Conservation (phyloP, 2,329 filamentous ascomycete species). For the Onygenales sp. region DNA sequence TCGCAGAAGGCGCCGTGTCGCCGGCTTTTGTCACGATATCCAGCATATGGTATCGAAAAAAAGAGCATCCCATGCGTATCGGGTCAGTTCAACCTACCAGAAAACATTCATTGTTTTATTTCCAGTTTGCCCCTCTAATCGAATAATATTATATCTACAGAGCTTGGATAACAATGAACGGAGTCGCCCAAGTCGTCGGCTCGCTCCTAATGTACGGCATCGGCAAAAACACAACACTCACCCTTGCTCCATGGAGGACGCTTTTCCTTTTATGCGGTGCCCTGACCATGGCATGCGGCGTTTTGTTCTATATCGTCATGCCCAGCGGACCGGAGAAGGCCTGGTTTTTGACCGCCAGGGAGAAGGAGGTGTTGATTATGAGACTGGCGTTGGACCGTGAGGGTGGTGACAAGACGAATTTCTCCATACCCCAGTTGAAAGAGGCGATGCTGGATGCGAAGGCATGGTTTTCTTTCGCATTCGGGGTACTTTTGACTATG, state of each 20-base stretch:
- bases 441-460: slow-evolving; percentile 38
- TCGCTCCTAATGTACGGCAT: slow-evolving; percentile 44
- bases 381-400: slow-evolving; percentile 30
- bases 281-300: slow-evolving; percentile 34
- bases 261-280: slow-evolving; percentile 44
- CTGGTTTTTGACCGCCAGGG: slow-evolving; percentile 39
- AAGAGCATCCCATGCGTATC: slow-evolving; percentile 26
- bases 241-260: slow-evolving; percentile 37
- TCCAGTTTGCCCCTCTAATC: neutral
- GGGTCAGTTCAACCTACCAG: slow-evolving; percentile 12
- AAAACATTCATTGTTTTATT: too few species aligned
- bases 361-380: slow-evolving; percentile 33
- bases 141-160: neutral
- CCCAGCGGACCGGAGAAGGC: slow-evolving; percentile 38
- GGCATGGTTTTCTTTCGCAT: slow-evolving; percentile 37
- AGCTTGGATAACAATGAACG: slow-evolving; percentile 37
- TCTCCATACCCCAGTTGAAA: slow-evolving; percentile 34
- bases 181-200: slow-evolving; percentile 38
- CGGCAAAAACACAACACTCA: slow-evolving; percentile 30
- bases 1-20: slow-evolving; percentile 36
- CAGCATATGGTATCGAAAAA: slow-evolving; percentile 32
- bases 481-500: slow-evolving; percentile 40
- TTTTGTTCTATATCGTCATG: slow-evolving; percentile 39
- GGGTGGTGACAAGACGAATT: slow-evolving; percentile 36
- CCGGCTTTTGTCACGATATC: slow-evolving; percentile 41